phyloP scores from a whole-genome alignment of 495 filamentous ascomycete genomes.

The Xylaria intraflava region DNA sequence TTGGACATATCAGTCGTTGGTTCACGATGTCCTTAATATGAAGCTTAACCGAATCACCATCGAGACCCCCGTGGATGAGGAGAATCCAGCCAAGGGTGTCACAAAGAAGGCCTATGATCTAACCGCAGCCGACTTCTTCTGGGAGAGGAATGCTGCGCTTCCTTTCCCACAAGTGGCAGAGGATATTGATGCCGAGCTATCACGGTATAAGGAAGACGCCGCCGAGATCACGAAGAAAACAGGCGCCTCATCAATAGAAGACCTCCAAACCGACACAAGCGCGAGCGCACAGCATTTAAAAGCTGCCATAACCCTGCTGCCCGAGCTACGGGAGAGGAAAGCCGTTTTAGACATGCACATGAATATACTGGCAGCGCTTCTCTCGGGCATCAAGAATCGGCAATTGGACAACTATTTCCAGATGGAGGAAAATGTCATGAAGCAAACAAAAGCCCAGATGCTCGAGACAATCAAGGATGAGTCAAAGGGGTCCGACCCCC shows the following conservation, averaged over 20 bases:
- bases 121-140: constrained; percentile 91
- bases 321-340: constrained; percentile 89
- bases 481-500: constrained; percentile 73
- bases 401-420: constrained; percentile 96
- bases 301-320: constrained; percentile 85
- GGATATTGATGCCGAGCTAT: constrained; percentile 88
- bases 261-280: constrained; percentile 82
- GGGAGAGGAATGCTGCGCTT: constrained; percentile 84
- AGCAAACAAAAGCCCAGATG: constrained; percentile 85
- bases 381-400: constrained; percentile 87
- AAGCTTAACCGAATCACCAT: constrained; percentile 94
- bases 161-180: constrained; percentile 97
- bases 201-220: constrained; percentile 91
- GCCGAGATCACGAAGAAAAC: constrained; percentile 93
- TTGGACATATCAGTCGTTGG: constrained; percentile 96
- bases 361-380: constrained; percentile 84
- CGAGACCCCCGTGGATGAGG: constrained; percentile 70
- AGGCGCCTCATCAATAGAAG: constrained; percentile 86
- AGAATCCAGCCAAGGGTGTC: constrained; percentile 59
- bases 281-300: constrained; percentile 91
- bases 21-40: constrained; percentile 91
- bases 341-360: constrained; percentile 95
- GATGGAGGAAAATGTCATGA: constrained; percentile 87
- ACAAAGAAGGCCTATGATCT: constrained; percentile 86
- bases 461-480: constrained; percentile 77